These are phyloP conservation scores for Pilatotrama ljubarskyi DNA, from an alignment of 768 basidiomycete species.

Conservation along the genomic window DNA sequence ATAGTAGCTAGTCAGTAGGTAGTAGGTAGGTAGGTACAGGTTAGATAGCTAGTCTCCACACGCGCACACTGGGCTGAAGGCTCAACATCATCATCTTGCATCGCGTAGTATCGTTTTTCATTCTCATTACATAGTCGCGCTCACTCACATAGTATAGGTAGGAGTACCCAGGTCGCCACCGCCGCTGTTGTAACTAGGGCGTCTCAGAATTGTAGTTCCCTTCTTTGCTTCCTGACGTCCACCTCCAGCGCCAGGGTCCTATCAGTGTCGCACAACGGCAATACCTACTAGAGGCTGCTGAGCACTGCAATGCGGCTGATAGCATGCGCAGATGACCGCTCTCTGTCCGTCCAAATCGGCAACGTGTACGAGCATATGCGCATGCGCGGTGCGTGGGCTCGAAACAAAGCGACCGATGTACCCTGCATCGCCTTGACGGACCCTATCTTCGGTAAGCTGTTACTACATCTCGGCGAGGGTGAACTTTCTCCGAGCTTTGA, in stretches of 20 bases:
- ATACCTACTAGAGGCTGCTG: no score
- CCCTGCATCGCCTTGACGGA: background rate
- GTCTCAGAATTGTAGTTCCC: background rate
- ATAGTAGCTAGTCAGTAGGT: conserved; percentile 14
- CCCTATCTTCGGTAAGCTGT: background rate
- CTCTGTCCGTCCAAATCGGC: no score
- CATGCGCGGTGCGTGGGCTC: background rate
- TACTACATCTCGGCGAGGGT: background rate
- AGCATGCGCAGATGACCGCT: no score
- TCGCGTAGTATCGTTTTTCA: conserved; percentile 30
- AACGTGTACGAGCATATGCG: no score
- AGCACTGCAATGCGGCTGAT: no score
- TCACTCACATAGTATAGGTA: conserved; percentile 13
- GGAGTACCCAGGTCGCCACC: conserved; percentile 16
- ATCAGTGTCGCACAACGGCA: no score
- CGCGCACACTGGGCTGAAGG: conserved; percentile 18
- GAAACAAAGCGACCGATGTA: background rate
- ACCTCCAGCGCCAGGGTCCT: no score
- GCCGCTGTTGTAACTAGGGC: background rate
- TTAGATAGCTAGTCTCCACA: conserved; percentile 16
- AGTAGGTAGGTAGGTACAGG: conserved; percentile 18
- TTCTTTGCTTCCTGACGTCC: background rate
- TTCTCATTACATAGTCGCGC: conserved; percentile 20
- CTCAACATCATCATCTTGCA: conserved; percentile 20
- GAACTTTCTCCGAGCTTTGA: background rate